Base-by-base conservation (phyloP, 2,329 filamentous ascomycete genomes). In the Venturia pyrina region DNA sequence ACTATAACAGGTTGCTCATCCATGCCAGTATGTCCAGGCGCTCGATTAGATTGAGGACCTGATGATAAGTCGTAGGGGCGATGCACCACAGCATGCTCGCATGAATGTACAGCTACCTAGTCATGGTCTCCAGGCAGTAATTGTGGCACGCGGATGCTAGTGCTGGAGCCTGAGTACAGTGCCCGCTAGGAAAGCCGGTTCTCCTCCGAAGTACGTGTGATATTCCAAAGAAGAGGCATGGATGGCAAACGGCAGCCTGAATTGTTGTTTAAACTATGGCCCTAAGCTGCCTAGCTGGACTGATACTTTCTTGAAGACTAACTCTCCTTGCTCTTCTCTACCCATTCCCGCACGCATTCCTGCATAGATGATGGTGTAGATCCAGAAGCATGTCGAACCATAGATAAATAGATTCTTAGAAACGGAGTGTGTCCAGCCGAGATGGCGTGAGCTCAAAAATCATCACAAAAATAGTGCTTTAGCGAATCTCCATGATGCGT, bases 141-240 rank as follows among this genome's bases (percentile, higher is more conserved):
- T 41, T 40, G 28, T 40, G 28, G 8, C 60, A 63, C 41, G 61
- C 34, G 61, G 10, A 63, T 63, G 37, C 66, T 67, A 48, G 48
- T 67, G 65, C 66, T 67, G 60, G 50, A 67, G 64, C 66, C 59
- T 63, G 48, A 43, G 66, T 67, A 67, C 40, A 67, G 37, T 66
- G 46, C 65, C 65, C 64, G 46, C 63, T 64, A 64, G 63, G 7
- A 64, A 28, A 64, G 21, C 63, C 40, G 46, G 63, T 64, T 64
- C 63, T 64, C 63, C 46, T 61, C 43, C 11, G 40, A 67, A 67
- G 59, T 66, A 64, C 64, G 62, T 67, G 34, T 63, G 60, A 67
- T 67, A 67, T 67, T 67, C 66, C 40, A 67, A 64, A 64, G 63
- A 64, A 64, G 63, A 28, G 63, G 40, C 63, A 64, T 64, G 46